Evolutionary conservation across 768 basidiomycete species (phyloP).

Genomic region (Gymnopilus junonius): DNA sequence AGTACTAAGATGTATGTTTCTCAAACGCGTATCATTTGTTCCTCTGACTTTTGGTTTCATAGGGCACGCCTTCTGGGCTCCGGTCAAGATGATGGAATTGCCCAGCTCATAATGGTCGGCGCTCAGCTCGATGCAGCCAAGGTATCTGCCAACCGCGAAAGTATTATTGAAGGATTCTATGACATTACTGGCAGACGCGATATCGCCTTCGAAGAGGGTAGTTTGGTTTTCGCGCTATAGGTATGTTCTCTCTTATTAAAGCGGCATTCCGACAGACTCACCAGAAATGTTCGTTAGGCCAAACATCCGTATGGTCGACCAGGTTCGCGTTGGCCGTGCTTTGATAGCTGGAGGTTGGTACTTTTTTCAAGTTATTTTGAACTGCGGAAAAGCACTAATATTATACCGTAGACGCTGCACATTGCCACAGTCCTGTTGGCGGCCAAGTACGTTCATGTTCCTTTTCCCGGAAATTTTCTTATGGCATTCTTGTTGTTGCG

Average conservation of each 20-base stretch:
- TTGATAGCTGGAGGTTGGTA: conserved; percentile 28
- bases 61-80: conserved; percentile 14
- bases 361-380: too few relatives aligned
- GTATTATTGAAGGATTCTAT: conserved; percentile 26
- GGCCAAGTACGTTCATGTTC: conserved; percentile 26
- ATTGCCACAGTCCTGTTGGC: conserved; percentile 39
- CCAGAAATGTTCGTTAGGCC: conserved; percentile 9
- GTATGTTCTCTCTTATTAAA: conserved; percentile 13
- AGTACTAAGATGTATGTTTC: conserved; percentile 33
- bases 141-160: conserved; percentile 11
- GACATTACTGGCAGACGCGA: conserved; percentile 27
- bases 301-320: conserved; percentile 25
- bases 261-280: background rate
- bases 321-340: conserved; percentile 18
- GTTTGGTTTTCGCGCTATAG: conserved; percentile 32
- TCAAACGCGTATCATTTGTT: background rate
- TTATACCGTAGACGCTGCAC: conserved; percentile 34
- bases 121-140: conserved; percentile 8
- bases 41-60: background rate
- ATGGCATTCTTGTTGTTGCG: background rate
- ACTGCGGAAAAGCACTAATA: too few relatives aligned
- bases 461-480: background rate
- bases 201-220: conserved; percentile 30
- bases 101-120: conserved; percentile 16
- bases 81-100: conserved; percentile 13